A percentile compares a stretch with the other conserved stretches of the same genome.
Conservation (phyloP, 208 protist species). For the Endotrypanum monterogeii region DNA sequence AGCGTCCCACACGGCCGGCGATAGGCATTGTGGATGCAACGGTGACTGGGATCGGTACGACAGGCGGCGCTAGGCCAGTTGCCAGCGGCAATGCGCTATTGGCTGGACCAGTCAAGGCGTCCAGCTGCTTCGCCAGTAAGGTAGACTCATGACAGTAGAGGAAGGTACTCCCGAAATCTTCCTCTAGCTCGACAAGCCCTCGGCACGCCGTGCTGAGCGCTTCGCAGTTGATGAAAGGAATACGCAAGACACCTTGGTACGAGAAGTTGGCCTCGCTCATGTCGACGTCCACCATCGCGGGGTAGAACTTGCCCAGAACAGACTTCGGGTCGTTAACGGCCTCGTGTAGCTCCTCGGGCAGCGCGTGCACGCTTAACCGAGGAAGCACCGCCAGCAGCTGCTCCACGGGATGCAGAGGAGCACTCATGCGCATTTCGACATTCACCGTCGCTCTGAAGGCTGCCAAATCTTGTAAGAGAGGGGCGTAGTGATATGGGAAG, state of each 20-base stretch:
- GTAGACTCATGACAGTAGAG: constrained; percentile 73
- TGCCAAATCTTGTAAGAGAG: constrained; percentile 93
- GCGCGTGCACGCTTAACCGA: constrained; percentile 75
- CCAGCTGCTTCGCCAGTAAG: constrained; percentile 32
- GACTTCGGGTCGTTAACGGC: constrained; percentile 92
- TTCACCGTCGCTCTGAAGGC: constrained; percentile 57
- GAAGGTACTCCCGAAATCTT: constrained; percentile 74
- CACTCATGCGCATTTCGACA: constrained; percentile 66
- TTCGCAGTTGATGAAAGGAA: constrained; percentile 87
- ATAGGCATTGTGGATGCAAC: constrained; percentile 59
- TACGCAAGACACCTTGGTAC: constrained; percentile 91
- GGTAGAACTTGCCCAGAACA: constrained; percentile 98
- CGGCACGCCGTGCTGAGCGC: constrained; percentile 56
- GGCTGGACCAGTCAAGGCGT: constrained; percentile 32
- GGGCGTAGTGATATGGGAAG: constrained; percentile 99
- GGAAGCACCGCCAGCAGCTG: constrained; percentile 98
- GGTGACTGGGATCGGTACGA: constrained; percentile 37
- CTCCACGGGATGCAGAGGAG: constrained; percentile 96
- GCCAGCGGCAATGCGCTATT: constrained; percentile 25
- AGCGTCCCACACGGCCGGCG: constrained; percentile 64
- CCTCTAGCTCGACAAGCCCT: constrained; percentile 70
- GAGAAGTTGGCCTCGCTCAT: constrained; percentile 95
- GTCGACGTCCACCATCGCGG: constrained; percentile 96
- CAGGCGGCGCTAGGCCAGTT: constrained; percentile 18
- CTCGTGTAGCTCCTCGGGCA: constrained; percentile 89